These are phyloP conservation scores for Mortierella sp. DNA, from an alignment of 371 early-diverging fungal species.

Conservation along the genomic window DNA sequence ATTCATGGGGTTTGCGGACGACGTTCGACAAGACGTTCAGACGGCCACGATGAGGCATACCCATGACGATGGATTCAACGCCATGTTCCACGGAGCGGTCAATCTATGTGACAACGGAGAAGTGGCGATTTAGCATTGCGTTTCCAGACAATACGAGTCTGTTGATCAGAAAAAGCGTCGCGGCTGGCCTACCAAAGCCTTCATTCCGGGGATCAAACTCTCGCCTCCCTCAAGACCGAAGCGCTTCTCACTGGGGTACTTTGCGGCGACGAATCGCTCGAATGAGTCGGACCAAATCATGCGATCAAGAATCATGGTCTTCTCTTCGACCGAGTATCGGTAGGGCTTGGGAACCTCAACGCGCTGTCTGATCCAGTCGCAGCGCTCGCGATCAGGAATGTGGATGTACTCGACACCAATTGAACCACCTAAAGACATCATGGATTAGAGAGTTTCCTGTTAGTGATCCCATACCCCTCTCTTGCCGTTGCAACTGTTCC, in stretches of 20 bases:
- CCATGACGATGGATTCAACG: constrained; percentile 93
- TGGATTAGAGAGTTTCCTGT: no score
- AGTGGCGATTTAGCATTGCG: background rate
- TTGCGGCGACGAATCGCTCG: constrained; percentile 94
- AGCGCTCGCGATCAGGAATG: constrained; percentile 93
- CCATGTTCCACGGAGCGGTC: constrained; percentile 94
- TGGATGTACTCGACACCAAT: constrained; percentile 98
- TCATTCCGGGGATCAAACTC: constrained; percentile 96
- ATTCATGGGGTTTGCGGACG: constrained; percentile 96
- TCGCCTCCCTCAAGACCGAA: constrained; percentile 99
- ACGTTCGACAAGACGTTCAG: constrained; percentile 98
- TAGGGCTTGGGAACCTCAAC: constrained; percentile 92
- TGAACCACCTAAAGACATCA: constrained; percentile 74
- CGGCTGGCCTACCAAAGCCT: constrained; percentile 80
- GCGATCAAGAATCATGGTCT: constrained; percentile 92
- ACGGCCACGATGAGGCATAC: constrained; percentile 99
- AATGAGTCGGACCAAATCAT: constrained; percentile 97
- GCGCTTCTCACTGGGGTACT: constrained; percentile 96
- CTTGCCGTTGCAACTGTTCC: no score
- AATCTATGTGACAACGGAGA: constrained; percentile 63
- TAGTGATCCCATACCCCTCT: no score
- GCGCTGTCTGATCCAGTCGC: constrained; percentile 95
- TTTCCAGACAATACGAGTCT: no score
- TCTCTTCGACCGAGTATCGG: constrained; percentile 87
- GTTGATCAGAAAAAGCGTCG: background rate